Base-by-base conservation (phyloP, 2,329 filamentous ascomycete genomes). In the Fusarium xyrophilum region DNA sequence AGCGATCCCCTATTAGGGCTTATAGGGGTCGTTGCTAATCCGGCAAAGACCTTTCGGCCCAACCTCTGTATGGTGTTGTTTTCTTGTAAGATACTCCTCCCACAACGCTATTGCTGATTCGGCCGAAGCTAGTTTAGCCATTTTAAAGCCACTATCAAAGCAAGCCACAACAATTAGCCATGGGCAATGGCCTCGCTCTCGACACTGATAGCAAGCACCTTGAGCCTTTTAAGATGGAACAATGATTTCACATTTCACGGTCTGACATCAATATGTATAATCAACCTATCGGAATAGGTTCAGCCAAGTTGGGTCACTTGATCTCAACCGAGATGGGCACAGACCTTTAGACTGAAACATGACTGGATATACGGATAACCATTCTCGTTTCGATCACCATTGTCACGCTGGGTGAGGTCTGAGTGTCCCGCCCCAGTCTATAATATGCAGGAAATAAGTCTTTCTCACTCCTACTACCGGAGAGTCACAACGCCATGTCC, bases 391-490 rank as follows among this genome's bases (percentile, higher is more conserved):
- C 6, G 25, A 38, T 15, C 23, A 28, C 19, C 10, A 47, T n/a
- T 43, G 51, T 51, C 33, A 38, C n/a, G 38, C 21, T 40, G n/a
- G 6, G 11, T 39, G 33, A 56, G 33, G 25, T 36, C 39, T 15
- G 40, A 60, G 47, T 28, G 54, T 54, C 38, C 35, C 42, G 36
- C 61, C 42, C 36, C 32, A 44, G 42, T 47, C 40, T 30, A 40
- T 17, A 23, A 27, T 38, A 65, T 65, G 60, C 62, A 65, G 62
- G 62, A 60, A 65, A 60, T 44, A 25, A 59, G 44, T 48, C 14
- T 60, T 53, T 47, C 40, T 35, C 17, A 42, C 32, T 43, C 35
- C 36, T 64, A 33, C 21, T 25, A 27, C 36, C 19, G 17, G 30
- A 44, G 35, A 44, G 35, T 44, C 28, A 46, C 17, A 30, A 52